Percentiles rank a stretch among this genome's conserved stretches.
phyloP scores from a whole-genome alignment of 2,329 filamentous ascomycete genomes.

The Colletotrichum lentis region DNA sequence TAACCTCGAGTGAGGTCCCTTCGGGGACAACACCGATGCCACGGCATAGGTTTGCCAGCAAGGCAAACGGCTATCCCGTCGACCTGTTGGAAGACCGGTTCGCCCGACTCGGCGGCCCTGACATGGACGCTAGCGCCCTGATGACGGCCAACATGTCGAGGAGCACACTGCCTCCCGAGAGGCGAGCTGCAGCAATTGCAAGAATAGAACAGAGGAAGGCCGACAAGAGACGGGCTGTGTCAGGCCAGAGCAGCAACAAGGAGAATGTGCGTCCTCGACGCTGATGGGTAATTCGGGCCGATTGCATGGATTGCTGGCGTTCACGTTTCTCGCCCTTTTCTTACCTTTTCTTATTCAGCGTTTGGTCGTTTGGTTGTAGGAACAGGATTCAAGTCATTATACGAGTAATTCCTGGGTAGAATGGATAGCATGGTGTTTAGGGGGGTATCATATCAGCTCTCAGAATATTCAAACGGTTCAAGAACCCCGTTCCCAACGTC shows the following conservation, averaged over 20 bases:
- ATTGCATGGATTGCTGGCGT: conserved; percentile 13
- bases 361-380: conserved; percentile 29
- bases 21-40: conserved; percentile 41
- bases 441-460: conserved; percentile 35
- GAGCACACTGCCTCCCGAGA: conserved; percentile 58
- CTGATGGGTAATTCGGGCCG: neutral
- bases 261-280: conserved; percentile 58
- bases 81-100: conserved; percentile 58
- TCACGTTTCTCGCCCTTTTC: conserved; percentile 21
- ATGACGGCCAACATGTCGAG: conserved; percentile 52
- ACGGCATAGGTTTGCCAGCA: conserved; percentile 41
- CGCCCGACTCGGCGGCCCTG: conserved; percentile 54
- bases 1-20: conserved; percentile 43
- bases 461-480: conserved; percentile 22
- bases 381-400: conserved; percentile 30
- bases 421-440: conserved; percentile 39
- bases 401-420: conserved; percentile 27
- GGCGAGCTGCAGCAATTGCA: conserved; percentile 63
- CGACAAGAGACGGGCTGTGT: conserved; percentile 55
- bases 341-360: conserved; percentile 5
- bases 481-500: conserved; percentile 18
- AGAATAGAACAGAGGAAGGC: conserved; percentile 62
- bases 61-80: conserved; percentile 47
- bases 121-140: conserved; percentile 45
- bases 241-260: conserved; percentile 53